Base-by-base conservation (phyloP, 371 early-diverging fungal genomes). In the Lichtheimia hyalospora region DNA sequence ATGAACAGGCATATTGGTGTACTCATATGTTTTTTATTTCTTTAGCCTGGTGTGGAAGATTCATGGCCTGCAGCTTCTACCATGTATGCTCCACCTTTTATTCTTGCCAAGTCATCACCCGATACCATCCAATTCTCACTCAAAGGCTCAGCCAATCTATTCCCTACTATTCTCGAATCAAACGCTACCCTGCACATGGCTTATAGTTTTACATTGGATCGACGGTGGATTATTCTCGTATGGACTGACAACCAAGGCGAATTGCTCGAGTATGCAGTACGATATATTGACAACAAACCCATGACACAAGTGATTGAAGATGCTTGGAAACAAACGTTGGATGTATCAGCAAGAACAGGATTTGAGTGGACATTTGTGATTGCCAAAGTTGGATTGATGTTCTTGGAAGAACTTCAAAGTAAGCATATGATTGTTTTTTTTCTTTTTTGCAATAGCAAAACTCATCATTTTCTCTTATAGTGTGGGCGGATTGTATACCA, bases 211-310 rank as follows among this genome's bases (percentile, higher is more conserved):
- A 87, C 84, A 58, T 56, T 84, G 50, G 84, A 87, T 66, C 69
- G 74, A 10, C 77, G 75, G 7, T 85, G 82, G 82, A 63, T 84
- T 57, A 63, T 82, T 1, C 67, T 77, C 16, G 84, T 87, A 0
- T 87, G 84, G 84, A 84, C 83, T 0, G 85, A 86, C 40, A 76
- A 83, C 53, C 69, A 74, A 24, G 87, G 87, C 3, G 84, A 84
- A 61, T 50, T 84, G 66, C 52, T 84, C 1, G 85, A 84, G 21
- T 77, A 67, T 60, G 59, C 70, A n/a, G 61, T 75, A 3, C 23
- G 70, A 5, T 64, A 70, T 42, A 20, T 41, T 18, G 34, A 34
- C 34, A 51, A 50, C 56, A 54, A 55, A 50, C 44, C 70, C 0
- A 24, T 69, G 15, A 13, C 41, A 7, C n/a, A 27, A 1, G 55